Conservation (phyloP, 2,329 filamentous ascomycete genomes). For the Seiridium cupressi region DNA sequence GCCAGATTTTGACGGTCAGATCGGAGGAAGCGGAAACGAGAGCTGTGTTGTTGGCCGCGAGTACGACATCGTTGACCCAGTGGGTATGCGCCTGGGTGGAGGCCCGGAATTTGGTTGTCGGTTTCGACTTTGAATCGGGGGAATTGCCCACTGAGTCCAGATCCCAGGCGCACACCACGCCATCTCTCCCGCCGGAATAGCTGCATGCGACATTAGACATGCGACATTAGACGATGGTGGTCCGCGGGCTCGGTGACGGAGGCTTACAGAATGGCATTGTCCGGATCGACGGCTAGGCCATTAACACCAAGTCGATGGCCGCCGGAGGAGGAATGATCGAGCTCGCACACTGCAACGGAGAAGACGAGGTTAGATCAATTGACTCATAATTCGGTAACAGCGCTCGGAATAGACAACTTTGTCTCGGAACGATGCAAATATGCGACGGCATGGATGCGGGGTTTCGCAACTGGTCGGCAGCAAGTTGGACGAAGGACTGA, state of each 20-base stretch:
- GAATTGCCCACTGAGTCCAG: slow-evolving; percentile 61
- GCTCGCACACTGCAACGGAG: slow-evolving; percentile 50
- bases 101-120: slow-evolving; percentile 56
- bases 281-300: slow-evolving; percentile 81
- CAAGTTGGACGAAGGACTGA: not conserved
- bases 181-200: slow-evolving; percentile 94
- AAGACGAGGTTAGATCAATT: not conserved
- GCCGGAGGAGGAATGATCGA: slow-evolving; percentile 59
- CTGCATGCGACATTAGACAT: slow-evolving; percentile 41
- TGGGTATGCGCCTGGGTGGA: slow-evolving; percentile 80
- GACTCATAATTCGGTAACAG: not conserved
- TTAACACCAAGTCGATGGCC: slow-evolving; percentile 94
- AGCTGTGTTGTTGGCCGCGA: slow-evolving; percentile 74
- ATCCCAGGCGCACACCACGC: slow-evolving; percentile 95
- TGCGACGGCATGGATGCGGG: slow-evolving; percentile 18
- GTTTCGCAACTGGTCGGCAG: slow-evolving; percentile 12
- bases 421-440: not conserved
- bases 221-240: slow-evolving; percentile 14
- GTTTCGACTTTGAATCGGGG: slow-evolving; percentile 36
- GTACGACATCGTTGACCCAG: slow-evolving; percentile 91
- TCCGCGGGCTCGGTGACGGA: slow-evolving; percentile 8
- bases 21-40: slow-evolving; percentile 92
- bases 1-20: slow-evolving; percentile 89
- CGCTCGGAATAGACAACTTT: too few species aligned
- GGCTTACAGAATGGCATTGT: slow-evolving; percentile 81